Percentiles rank a stretch among this genome's conserved stretches.
Conservation (phyloP, 331 rosid genomes). For the Spiraea crenata region DNA sequence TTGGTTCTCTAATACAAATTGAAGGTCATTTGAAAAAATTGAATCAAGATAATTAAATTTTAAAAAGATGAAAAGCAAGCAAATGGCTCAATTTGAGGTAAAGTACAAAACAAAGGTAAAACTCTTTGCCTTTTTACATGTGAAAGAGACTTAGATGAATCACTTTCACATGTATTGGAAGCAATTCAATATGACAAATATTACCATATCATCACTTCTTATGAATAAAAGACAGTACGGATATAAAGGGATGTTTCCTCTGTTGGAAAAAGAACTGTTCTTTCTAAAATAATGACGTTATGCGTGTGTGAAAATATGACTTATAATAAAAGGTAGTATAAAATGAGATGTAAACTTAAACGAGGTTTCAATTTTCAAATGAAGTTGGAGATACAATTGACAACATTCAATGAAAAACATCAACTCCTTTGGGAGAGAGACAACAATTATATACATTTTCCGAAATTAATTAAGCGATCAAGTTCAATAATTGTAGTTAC, state of each 20-base stretch:
- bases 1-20: neutral
- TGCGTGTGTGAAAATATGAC: too few relatives aligned
- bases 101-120: neutral
- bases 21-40: neutral
- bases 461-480: slow-evolving; percentile 9
- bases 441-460: neutral
- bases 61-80: neutral
- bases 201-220: too few relatives aligned
- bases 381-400: too few relatives aligned
- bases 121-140: neutral
- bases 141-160: slow-evolving; percentile 1
- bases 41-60: neutral
- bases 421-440: neutral
- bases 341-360: too few relatives aligned
- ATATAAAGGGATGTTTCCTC: too few relatives aligned
- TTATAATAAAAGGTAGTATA: too few relatives aligned
- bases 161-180: neutral
- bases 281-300: too few relatives aligned
- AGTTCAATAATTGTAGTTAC: slow-evolving; percentile 14
- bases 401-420: too few relatives aligned
- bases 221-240: too few relatives aligned
- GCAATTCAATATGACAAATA: too few relatives aligned
- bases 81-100: neutral
- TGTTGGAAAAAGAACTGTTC: too few relatives aligned
- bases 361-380: too few relatives aligned